phyloP scores from a whole-genome alignment of 2,329 filamentous ascomycete species.

The Keithomyces neogunnii region DNA sequence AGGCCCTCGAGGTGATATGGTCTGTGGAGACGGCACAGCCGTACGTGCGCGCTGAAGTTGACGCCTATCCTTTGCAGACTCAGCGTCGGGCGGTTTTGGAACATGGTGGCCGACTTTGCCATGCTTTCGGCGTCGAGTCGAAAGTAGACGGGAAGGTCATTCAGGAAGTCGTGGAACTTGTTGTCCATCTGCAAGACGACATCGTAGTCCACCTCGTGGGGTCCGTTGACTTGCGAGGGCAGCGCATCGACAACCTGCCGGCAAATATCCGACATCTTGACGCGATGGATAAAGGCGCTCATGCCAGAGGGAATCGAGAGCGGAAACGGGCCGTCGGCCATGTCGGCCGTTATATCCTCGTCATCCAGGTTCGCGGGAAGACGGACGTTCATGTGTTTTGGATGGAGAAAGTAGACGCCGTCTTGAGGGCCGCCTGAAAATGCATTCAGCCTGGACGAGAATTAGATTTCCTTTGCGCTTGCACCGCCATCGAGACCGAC shows the following conservation, averaged over 20 bases:
- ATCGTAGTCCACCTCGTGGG: slow-evolving; percentile 4
- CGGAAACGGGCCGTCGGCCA: neutral
- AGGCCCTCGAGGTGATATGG: slow-evolving; percentile 6
- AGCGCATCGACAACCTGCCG: slow-evolving; percentile 9
- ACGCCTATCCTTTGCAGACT: slow-evolving; percentile 6
- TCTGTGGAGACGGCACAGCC: slow-evolving; percentile 10
- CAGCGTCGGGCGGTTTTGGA: slow-evolving; percentile 4
- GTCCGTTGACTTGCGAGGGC: slow-evolving; percentile 1
- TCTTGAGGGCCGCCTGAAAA: slow-evolving; percentile 7
- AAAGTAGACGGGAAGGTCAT: slow-evolving; percentile 4
- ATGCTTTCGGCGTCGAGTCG: slow-evolving; percentile 5
- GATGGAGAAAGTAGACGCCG: slow-evolving; percentile 6
- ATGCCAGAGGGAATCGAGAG: slow-evolving; percentile 4
- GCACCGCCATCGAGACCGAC: neutral
- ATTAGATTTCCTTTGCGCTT: neutral
- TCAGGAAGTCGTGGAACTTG: slow-evolving; percentile 6
- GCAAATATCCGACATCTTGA: slow-evolving; percentile 7
- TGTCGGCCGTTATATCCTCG: neutral
- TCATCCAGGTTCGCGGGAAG: slow-evolving; percentile 6
- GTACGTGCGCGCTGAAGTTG: slow-evolving; percentile 8
- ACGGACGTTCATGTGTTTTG: slow-evolving; percentile 8
- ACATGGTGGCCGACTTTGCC: neutral
- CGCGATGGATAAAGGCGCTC: slow-evolving; percentile 4
- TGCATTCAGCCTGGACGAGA: slow-evolving; percentile 1
- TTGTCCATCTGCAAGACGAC: slow-evolving; percentile 5